A percentile compares a stretch with the other conserved stretches of the same genome.
These are phyloP conservation scores for Alternaria alternata DNA, from an alignment of 2,329 filamentous ascomycete species.

Conservation along the genomic window DNA sequence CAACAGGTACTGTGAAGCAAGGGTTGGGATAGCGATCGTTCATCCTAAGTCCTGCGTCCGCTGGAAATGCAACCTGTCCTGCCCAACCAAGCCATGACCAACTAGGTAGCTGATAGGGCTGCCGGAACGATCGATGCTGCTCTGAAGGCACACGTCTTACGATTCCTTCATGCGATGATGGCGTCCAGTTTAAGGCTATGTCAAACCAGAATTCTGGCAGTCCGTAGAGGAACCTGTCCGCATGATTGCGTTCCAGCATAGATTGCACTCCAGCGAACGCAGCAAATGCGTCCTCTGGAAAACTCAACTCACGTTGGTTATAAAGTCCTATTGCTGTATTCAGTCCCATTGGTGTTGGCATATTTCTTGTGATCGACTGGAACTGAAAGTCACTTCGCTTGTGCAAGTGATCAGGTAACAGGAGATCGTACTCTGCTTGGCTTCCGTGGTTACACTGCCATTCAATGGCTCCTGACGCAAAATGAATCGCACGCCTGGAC, in stretches of 20 bases:
- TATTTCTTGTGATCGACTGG: not conserved
- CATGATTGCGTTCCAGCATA: not conserved
- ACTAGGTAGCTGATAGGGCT: not conserved
- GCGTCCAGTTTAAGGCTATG: not conserved
- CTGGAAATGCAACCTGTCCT: not conserved
- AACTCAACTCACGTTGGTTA: not conserved
- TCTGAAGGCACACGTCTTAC: not conserved
- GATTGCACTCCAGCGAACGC: not conserved
- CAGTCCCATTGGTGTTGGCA: not conserved
- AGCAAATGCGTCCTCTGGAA: not conserved
- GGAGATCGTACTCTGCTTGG: too few species aligned
- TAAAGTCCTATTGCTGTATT: not conserved
- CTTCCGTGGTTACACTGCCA: too few species aligned
- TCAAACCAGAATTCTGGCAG: not conserved
- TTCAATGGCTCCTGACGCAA: too few species aligned
- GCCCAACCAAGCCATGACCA: not conserved
- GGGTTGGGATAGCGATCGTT: too few species aligned
- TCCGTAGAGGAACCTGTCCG: not conserved
- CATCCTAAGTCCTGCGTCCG: not conserved
- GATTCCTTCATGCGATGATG: too few species aligned
- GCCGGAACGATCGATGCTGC: not conserved
- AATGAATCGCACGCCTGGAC: too few species aligned
- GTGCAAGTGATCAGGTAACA: too few species aligned
- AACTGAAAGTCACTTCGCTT: too few species aligned
- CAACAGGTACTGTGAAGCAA: not conserved